phyloP scores from a whole-genome alignment of 2,329 filamentous ascomycete species.

The Plenodomus tracheiphilus region DNA sequence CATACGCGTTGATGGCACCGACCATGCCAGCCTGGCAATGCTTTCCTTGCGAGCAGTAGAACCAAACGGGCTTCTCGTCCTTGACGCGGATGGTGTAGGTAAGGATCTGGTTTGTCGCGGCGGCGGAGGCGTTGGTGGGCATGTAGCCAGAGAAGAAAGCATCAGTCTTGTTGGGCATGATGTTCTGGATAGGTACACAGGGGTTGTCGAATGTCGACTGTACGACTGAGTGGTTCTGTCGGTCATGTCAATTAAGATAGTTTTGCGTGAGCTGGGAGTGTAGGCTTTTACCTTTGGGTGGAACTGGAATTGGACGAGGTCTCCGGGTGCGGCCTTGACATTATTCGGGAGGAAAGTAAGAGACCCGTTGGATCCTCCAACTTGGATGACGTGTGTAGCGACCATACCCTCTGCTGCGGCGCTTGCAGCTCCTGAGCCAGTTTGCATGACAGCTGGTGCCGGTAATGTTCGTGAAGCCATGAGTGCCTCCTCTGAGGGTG shows the following conservation, averaged over 20 bases:
- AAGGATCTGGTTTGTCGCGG: constrained; percentile 51
- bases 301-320: constrained; percentile 59
- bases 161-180: constrained; percentile 52
- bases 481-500: constrained; percentile 26
- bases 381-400: constrained; percentile 64
- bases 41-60: constrained; percentile 73
- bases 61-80: constrained; percentile 72
- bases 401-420: constrained; percentile 19
- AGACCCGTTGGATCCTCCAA: constrained; percentile 57
- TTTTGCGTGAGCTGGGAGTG: background rate
- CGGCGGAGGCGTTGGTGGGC: constrained; percentile 53
- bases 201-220: constrained; percentile 75
- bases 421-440: constrained; percentile 5
- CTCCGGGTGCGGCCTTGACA: constrained; percentile 64
- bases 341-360: constrained; percentile 69
- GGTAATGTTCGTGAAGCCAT: constrained; percentile 9
- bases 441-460: constrained; percentile 2
- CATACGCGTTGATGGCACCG: constrained; percentile 77
- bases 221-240: constrained; percentile 73
- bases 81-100: constrained; percentile 74
- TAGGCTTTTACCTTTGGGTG: constrained; percentile 46
- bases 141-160: constrained; percentile 68
- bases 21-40: constrained; percentile 78
- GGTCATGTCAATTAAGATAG: background rate
- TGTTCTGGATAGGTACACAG: constrained; percentile 63